Evolutionary conservation across 148 eudicot genomes (phyloP).

Genomic region (Amaranthus cruentus): DNA sequence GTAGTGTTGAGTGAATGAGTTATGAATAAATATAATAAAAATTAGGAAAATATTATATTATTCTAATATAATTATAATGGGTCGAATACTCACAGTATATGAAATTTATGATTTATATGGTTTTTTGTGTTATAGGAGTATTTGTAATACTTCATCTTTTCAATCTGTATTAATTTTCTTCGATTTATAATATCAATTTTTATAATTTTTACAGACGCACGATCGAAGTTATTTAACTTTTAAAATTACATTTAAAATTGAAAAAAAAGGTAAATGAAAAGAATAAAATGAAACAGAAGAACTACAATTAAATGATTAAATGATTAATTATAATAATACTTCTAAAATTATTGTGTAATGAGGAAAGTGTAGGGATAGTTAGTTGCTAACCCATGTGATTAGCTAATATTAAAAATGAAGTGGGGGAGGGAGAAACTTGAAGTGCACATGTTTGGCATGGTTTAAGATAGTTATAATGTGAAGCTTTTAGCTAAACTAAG

Average conservation of each 20-base stretch:
- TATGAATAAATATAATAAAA: background rate
- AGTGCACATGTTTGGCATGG: constrained; percentile 32
- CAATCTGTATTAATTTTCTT: background rate
- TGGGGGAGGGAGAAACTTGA: background rate
- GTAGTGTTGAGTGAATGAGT: background rate
- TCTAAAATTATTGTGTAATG: background rate
- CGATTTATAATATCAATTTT: no score
- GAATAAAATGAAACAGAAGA: background rate
- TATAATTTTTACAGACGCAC: no score
- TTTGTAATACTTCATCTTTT: background rate
- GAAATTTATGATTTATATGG: background rate
- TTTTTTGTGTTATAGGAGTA: background rate
- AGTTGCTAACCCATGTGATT: background rate
- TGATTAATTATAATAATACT: background rate
- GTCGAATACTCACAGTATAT: no score
- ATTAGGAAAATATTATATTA: background rate
- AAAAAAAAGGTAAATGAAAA: background rate
- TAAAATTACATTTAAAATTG: background rate
- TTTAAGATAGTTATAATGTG: constrained; percentile 13
- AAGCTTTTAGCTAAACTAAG: background rate
- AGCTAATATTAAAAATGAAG: background rate
- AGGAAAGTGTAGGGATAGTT: background rate
- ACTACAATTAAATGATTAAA: background rate
- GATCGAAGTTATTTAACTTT: no score
- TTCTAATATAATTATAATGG: no score